Percentiles rank a stretch among this genome's conserved stretches.
Evolutionary conservation across 1,139 yeast species (phyloP).

Genomic region (Kodamaea anthophila): DNA sequence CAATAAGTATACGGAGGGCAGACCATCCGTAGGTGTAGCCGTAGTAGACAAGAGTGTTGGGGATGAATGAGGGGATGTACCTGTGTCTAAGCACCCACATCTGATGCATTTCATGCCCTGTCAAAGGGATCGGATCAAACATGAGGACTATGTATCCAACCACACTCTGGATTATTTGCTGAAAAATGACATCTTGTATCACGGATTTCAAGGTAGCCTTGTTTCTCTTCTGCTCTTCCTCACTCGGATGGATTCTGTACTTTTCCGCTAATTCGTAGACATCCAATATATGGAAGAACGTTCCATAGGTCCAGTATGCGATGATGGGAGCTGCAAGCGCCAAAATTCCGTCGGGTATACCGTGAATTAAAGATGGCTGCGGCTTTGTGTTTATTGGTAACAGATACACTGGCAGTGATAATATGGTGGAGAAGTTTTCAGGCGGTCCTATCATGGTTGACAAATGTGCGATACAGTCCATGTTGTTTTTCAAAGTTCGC

Average conservation of each 20-base stretch:
- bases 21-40: constrained; percentile 61
- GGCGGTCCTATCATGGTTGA: constrained; percentile 11
- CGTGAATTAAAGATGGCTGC: constrained; percentile 42
- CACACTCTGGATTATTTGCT: constrained; percentile 75
- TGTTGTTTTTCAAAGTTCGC: neutral
- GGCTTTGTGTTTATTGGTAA: constrained; percentile 11
- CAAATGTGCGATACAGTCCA: neutral
- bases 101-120: constrained; percentile 66
- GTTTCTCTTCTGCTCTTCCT: constrained; percentile 71
- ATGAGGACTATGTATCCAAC: constrained; percentile 53
- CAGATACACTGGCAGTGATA: constrained; percentile 12
- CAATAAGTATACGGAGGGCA: constrained; percentile 46
- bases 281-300: constrained; percentile 71
- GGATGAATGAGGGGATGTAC: constrained; percentile 32
- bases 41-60: constrained; percentile 39
- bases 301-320: constrained; percentile 78
- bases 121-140: constrained; percentile 57
- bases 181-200: constrained; percentile 71
- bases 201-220: constrained; percentile 68
- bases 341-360: constrained; percentile 66
- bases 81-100: constrained; percentile 56
- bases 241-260: constrained; percentile 87
- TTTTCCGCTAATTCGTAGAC: constrained; percentile 66
- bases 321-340: constrained; percentile 71
- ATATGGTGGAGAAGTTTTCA: constrained; percentile 14